Percentiles rank a stretch among this genome's conserved stretches.
Conservation (phyloP, 148 eudicot genomes). For the Vaccinium darrowii region DNA sequence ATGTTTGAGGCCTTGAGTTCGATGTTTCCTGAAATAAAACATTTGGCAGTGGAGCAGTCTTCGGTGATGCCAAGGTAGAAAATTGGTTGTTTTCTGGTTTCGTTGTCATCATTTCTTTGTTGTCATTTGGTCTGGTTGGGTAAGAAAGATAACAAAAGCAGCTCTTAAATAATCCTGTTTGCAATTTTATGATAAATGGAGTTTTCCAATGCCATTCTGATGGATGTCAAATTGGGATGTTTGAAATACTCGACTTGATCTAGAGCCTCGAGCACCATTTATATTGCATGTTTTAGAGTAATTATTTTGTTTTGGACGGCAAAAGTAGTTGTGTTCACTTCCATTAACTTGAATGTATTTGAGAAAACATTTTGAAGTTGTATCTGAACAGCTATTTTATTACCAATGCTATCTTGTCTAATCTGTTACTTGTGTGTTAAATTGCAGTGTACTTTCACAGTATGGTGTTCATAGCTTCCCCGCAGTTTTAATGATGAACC, state of each 20-base stretch:
- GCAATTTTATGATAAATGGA: not conserved
- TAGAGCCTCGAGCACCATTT: not conserved
- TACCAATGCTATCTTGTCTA: not conserved
- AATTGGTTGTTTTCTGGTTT: not conserved
- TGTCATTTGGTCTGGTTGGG: not conserved
- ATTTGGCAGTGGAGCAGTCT: slow-evolving; percentile 41
- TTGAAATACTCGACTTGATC: not conserved
- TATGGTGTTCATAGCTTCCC: slow-evolving; percentile 61
- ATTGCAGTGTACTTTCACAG: slow-evolving; percentile 51
- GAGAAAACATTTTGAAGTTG: not conserved
- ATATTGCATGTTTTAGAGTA: not conserved
- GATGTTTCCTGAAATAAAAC: slow-evolving; percentile 42
- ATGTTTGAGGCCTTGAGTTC: slow-evolving; percentile 37
- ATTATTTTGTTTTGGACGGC: not conserved
- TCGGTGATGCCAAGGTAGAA: slow-evolving; percentile 40
- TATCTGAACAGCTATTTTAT: not conserved
- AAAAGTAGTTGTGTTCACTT: not conserved
- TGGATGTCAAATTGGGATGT: not conserved
- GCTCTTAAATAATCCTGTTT: too few relatives aligned
- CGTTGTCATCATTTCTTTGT: not conserved
- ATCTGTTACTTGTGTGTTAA: slow-evolving; percentile 11
- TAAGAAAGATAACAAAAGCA: too few relatives aligned
- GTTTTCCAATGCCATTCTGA: not conserved
- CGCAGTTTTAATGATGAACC: slow-evolving; percentile 38
- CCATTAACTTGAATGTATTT: not conserved